Evolutionary conservation across 352 stramenopile genomes (phyloP).

Genomic region (Plasmopara muralis): DNA sequence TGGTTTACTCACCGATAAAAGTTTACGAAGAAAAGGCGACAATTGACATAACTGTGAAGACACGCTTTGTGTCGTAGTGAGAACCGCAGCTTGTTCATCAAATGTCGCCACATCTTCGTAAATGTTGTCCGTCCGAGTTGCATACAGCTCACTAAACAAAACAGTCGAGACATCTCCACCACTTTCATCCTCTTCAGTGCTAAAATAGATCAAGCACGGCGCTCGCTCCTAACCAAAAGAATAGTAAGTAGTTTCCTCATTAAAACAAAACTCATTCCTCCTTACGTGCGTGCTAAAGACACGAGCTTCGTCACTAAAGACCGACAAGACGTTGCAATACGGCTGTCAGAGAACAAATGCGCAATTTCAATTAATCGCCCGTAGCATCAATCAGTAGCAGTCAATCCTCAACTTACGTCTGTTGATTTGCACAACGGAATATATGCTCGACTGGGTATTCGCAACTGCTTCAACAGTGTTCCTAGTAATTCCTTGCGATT

Average conservation of each 20-base stretch:
- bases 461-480: conserved; percentile 41
- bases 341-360: conserved; percentile 17
- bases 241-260: neutral
- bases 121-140: conserved; percentile 21
- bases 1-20: conserved; percentile 17
- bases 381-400: neutral
- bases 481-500: conserved; percentile 58
- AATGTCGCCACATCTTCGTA: conserved; percentile 17
- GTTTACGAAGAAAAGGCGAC: conserved; percentile 21
- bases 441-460: conserved; percentile 54
- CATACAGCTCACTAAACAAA: conserved; percentile 58
- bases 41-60: conserved; percentile 5
- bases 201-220: conserved; percentile 69
- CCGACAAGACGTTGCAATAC: conserved; percentile 54
- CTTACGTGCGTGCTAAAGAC: conserved; percentile 77
- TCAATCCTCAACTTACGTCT: conserved; percentile 31
- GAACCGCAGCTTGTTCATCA: conserved; percentile 19
- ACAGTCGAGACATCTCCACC: conserved; percentile 53
- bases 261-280: neutral
- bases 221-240: conserved; percentile 45
- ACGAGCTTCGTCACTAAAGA: conserved; percentile 56
- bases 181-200: conserved; percentile 41
- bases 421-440: conserved; percentile 78
- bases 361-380: neutral
- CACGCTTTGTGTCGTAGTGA: conserved; percentile 8